Base-by-base conservation (phyloP, 2,329 filamentous ascomycete species). In the Alternaria sp. region DNA sequence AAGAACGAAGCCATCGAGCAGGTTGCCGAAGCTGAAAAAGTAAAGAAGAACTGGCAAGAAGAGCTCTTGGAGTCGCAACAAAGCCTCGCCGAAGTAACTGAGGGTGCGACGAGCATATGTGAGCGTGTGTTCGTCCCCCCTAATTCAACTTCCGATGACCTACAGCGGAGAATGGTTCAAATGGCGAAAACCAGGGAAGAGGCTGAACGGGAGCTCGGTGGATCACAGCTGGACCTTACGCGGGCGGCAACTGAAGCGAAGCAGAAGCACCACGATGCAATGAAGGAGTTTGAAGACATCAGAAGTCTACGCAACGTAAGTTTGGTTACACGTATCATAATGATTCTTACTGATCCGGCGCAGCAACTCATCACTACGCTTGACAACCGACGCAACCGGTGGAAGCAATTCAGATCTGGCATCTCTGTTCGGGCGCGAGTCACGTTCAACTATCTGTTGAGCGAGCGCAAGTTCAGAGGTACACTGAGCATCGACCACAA, bases 381-480 rank as follows among this genome's bases (percentile, higher is more conserved):
- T 44, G 81, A 83, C 10, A 83, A 90, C 60, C 92, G 96, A 15
- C 86, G 92, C 60, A 82, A 85, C 26, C 89, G 93, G 71, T 99
- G 94, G 92, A 86, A 88, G 60, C 85, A 87, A 55, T 98, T 99
- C 80, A 91, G 95, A 72, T 87, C 89, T 25, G 88, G 90, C 70
- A 97, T 99, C 73, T 95, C 94, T 41, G 88, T 91, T n/a, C 89
- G 92, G 59, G 92, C 96, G 49, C 90, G 93, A 54, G 90, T 91
- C 57, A 93, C 92, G 65, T 99, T 99, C 80, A 90, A 88, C 56
- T 96, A 96, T 75, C 87, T 98, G 14, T 87, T 99, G 61, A 93
- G 90, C 74, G 94, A 98, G 80, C 90, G 96, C 73, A 90, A 92
- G 21, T 99, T 97, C 81, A 89, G 94, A 47, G 96, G 96, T 60